Evolutionary conservation across 2,329 filamentous ascomycete genomes (phyloP).

Genomic region (Ceratocystis cacaofunesta): DNA sequence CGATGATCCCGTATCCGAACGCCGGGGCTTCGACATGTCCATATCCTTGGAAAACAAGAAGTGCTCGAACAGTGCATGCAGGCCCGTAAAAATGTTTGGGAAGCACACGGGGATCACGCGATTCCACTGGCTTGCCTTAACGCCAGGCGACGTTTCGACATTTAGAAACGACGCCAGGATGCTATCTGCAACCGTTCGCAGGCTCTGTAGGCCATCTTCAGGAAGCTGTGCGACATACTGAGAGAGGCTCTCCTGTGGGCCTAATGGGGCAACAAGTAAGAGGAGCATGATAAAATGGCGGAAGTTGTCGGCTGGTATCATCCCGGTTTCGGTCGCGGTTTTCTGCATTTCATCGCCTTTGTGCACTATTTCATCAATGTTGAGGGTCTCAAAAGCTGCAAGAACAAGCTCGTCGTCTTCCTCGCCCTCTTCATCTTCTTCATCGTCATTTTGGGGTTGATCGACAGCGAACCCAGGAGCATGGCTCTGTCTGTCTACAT

Average conservation of each 20-base stretch:
- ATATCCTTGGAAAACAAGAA: conserved; percentile 62
- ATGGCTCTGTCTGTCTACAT: conserved; percentile 8
- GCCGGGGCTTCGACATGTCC: conserved; percentile 40
- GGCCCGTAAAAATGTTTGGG: conserved; percentile 52
- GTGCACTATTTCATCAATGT: conserved; percentile 46
- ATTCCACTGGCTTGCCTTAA: conserved; percentile 48
- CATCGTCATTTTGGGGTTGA: conserved; percentile 28
- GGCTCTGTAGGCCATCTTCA: conserved; percentile 33
- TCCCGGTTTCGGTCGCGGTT: conserved; percentile 35
- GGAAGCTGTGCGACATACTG: conserved; percentile 44
- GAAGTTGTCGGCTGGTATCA: conserved; percentile 61
- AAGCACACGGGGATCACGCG: conserved; percentile 43
- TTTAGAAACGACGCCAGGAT: conserved; percentile 52
- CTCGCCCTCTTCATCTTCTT: conserved; percentile 27
- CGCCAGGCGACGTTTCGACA: conserved; percentile 47
- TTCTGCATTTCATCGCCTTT: conserved; percentile 32
- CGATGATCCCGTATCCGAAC: background rate
- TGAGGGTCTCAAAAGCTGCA: conserved; percentile 52
- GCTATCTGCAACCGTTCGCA: conserved; percentile 47
- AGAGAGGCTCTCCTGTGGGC: conserved; percentile 49
- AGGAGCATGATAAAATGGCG: conserved; percentile 56
- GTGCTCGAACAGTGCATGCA: conserved; percentile 56
- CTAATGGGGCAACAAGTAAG: conserved; percentile 49
- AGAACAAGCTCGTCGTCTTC: conserved; percentile 46
- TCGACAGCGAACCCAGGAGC: conserved; percentile 33